phyloP scores from a whole-genome alignment of 306 rosid genomes.

The Acacia melanoxylon region DNA sequence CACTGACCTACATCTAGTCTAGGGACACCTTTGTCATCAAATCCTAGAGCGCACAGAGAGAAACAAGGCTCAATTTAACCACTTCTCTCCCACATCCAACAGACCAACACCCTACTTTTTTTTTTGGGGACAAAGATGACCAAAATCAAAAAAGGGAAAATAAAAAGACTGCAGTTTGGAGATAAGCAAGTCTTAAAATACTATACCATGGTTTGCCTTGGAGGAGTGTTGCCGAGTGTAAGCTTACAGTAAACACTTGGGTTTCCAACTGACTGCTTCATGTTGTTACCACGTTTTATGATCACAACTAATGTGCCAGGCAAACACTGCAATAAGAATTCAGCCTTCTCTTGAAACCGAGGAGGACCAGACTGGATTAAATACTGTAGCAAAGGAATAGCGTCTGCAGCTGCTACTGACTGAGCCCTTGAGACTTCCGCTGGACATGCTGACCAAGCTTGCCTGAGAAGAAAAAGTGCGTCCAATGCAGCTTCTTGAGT shows the following conservation, averaged over 20 bases:
- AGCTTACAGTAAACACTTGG: constrained; percentile 94
- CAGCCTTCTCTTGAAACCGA: constrained; percentile 96
- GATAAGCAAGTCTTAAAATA: neutral
- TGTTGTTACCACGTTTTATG: constrained; percentile 90
- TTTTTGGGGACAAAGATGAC: neutral
- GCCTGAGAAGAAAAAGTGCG: constrained; percentile 88
- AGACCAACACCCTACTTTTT: neutral
- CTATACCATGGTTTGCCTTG: constrained; percentile 88
- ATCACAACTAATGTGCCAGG: constrained; percentile 92
- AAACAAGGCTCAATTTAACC: neutral
- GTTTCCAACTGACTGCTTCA: constrained; percentile 99
- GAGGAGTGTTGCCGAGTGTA: constrained; percentile 91
- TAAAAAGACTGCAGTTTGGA: neutral
- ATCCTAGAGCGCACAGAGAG: neutral
- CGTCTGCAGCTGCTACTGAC: constrained; percentile 97
- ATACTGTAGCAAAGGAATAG: constrained; percentile 95
- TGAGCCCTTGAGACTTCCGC: constrained; percentile 98
- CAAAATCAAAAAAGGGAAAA: neutral
- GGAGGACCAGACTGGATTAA: constrained; percentile 97
- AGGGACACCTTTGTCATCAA: neutral
- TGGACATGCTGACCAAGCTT: constrained; percentile 99
- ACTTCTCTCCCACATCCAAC: neutral
- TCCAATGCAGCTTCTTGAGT: constrained; percentile 97
- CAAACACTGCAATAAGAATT: constrained; percentile 92
- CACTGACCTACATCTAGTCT: neutral